Evolutionary conservation across 768 basidiomycete genomes (phyloP), one percentile per base, ranked within the genome.

Genomic region (Dictyophora rubrovolvata): DNA sequence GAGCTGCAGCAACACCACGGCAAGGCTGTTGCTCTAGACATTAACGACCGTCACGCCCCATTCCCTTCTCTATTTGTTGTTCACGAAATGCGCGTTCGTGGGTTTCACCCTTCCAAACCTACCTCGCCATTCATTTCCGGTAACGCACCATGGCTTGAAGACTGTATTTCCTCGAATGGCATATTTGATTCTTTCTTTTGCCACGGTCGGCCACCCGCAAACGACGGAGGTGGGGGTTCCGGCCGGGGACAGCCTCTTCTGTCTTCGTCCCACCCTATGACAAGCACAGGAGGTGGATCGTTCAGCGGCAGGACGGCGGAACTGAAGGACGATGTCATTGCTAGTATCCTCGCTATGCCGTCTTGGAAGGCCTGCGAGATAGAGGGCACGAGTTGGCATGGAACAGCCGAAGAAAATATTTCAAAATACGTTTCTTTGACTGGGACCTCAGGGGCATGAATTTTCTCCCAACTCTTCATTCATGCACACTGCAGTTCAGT

Each of bases 61-160:
- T 71, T 72, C 61, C 68, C 70, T 42, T 61, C 67, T 50, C 56
- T 71, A 18, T 71, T 73, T 62, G 66, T 71, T 46, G 63, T 70
- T 54, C 72, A 73, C 47, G 71, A 75, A 62, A 70, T 71, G 69
- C 70, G 72, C 11, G 70, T 71, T 54, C 70, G 68, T 42, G 71
- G 65, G 18, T 65, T 59, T 48, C 36, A 69, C 55, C 71, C 69
- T 47, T 73, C 72, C 55, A 2, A 8, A 59, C 66, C 66, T 21
- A 12, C 60, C 23, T 33, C 3, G 53, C 68, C 62, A 21, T n/a
- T 5, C 42, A 46, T 28, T 28, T 62, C 67, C 22, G 47, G 56
- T 59, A 58, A 65, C 34, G 56, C 46, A 48, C 54, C 52, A 22
- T 67, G 65, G 65, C 69, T 14, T 8, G 36, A 71, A 65, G 66